Conservation (phyloP, 2,329 filamentous ascomycete species). For the Penicillium sp. region DNA sequence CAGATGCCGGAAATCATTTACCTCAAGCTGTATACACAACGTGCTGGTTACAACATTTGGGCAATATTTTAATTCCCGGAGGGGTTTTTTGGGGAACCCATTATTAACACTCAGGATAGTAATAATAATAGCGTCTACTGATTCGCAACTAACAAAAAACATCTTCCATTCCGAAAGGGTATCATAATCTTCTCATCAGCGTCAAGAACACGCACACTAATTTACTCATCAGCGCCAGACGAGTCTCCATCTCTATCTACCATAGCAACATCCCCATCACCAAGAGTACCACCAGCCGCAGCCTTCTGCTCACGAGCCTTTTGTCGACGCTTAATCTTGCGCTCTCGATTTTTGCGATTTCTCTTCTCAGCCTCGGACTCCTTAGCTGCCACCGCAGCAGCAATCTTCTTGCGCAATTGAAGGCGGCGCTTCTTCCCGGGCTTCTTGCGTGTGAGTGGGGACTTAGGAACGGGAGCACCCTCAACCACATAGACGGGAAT, state of each 20-base stretch:
- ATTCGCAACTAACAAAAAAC: too few relatives aligned
- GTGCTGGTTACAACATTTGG: neutral
- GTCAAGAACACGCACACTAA: neutral
- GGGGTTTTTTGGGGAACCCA: neutral
- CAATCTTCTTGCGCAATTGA: constrained; percentile 42
- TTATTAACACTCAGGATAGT: neutral
- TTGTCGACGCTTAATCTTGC: constrained; percentile 44
- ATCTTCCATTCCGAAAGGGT: constrained; percentile 2
- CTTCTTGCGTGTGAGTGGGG: constrained; percentile 43
- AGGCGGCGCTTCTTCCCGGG: constrained; percentile 50
- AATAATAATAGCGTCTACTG: neutral
- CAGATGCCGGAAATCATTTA: neutral
- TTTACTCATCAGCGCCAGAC: constrained; percentile 20
- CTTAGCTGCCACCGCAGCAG: constrained; percentile 37
- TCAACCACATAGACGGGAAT: constrained; percentile 30
- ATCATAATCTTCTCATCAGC: constrained; percentile 5
- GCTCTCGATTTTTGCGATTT: constrained; percentile 45
- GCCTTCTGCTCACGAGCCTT: constrained; percentile 44
- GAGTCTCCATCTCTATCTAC: constrained; percentile 23
- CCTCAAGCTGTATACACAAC: neutral
- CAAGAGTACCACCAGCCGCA: constrained; percentile 25
- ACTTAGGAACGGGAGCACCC: constrained; percentile 26
- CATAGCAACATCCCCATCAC: constrained; percentile 22
- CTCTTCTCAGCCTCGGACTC: constrained; percentile 44
- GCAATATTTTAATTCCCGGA: neutral